phyloP scores from a whole-genome alignment of 2,329 filamentous ascomycete genomes.

The Periconia macrospinosa region DNA sequence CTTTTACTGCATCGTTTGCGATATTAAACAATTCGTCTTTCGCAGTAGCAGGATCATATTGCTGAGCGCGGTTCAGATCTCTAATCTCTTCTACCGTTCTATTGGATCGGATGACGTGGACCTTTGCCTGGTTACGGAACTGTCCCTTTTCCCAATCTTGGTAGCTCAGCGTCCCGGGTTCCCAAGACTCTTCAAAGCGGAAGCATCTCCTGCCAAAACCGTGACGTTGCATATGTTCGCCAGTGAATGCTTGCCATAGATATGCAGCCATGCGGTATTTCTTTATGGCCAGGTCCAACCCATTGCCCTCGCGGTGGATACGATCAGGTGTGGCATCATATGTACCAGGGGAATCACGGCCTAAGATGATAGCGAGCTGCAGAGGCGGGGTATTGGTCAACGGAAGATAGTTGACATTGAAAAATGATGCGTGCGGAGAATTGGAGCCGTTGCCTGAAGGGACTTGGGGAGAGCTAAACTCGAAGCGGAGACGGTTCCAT shows the following conservation, averaged over 20 bases:
- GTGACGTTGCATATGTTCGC: constrained; percentile 92
- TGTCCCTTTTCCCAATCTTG: constrained; percentile 70
- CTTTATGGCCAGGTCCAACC: constrained; percentile 74
- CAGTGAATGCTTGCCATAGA: constrained; percentile 95
- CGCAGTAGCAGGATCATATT: constrained; percentile 68
- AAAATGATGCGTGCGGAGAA: constrained; percentile 74
- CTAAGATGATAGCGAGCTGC: constrained; percentile 85
- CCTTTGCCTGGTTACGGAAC: constrained; percentile 87
- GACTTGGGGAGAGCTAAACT: constrained; percentile 83
- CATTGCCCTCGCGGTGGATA: constrained; percentile 77
- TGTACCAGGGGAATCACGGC: constrained; percentile 81
- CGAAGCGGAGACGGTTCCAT: constrained; percentile 83
- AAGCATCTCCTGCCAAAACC: constrained; percentile 84
- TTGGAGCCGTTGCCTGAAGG: constrained; percentile 68
- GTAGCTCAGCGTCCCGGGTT: constrained; percentile 74
- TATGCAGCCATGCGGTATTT: constrained; percentile 97
- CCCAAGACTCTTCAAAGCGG: constrained; percentile 94
- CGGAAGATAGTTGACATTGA: constrained; percentile 85
- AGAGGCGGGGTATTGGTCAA: constrained; percentile 77
- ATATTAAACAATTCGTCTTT: constrained; percentile 76
- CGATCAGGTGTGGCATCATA: constrained; percentile 82
- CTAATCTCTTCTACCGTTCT: constrained; percentile 85
- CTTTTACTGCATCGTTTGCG: constrained; percentile 74
- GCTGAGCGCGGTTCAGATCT: constrained; percentile 76
- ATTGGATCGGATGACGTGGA: constrained; percentile 81